Base-by-base conservation (phyloP, 768 basidiomycete species). In the Russula sp. region DNA sequence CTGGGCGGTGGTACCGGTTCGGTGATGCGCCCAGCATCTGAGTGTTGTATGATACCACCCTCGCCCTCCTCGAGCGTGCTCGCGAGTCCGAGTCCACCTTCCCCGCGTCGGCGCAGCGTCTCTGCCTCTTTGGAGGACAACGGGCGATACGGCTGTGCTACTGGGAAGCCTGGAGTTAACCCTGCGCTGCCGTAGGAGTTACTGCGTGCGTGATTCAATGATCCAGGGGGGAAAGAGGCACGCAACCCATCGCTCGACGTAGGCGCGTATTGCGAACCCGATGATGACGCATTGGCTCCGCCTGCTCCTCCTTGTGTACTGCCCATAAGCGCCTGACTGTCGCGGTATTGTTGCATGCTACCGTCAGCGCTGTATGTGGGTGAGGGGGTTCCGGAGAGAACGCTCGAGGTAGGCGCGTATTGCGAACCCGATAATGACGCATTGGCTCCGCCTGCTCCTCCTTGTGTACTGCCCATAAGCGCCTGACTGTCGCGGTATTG, bases 101-200 rank as follows among this genome's bases (percentile, higher is more conserved):
- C 46, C 36, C 65, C 67, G 11, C 69, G 65, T n/a, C 63, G 55
- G 13, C 69, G 59, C 51, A 30, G 49, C 55, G 71, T 73, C 70
- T 75, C 75, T 40, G 67, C 68, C 72, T 75, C 75, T 65, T 75
- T 75, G 32, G 52, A 10, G 3, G 61, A 60, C 48, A 63, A 38
- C 38, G 67, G 66, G 0, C 63, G 68, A 18, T 57, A 64, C 20
- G 68, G 61, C 63, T 58, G 67, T 46, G 64, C 55, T 28, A 53
- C n/a, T 0, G 59, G 52, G 44, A 59, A 28, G 32, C 26, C 52
- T 38, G 58, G 55, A 26, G 16, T 20, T 34, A 42, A 22, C 14
- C 44, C 34, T 3, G 44, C 16, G 40, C 59, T 40, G 7, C 59
- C 30, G 13, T 44, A 40, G 2, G 68, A 57, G 36, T 48, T 28